phyloP scores from a whole-genome alignment of 1,139 yeast species.

The Yamadazyma epiphylla region DNA sequence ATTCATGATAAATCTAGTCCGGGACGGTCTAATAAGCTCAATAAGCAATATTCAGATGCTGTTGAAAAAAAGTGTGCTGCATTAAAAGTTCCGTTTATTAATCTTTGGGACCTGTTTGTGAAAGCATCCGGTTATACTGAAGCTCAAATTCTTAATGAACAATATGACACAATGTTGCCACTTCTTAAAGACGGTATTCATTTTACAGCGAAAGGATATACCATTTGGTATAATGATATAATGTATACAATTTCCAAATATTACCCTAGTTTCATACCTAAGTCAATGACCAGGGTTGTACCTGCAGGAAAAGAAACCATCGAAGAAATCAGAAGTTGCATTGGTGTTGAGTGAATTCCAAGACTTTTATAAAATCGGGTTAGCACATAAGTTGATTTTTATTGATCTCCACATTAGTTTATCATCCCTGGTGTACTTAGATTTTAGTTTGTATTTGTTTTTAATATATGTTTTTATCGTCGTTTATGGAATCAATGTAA shows the following conservation, averaged over 20 bases:
- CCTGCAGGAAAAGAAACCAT: no score
- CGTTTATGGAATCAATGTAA: no score
- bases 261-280: no score
- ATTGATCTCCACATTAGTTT: no score
- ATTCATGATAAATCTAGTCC: slow-evolving; percentile 50
- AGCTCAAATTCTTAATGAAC: slow-evolving; percentile 13
- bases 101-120: slow-evolving; percentile 37
- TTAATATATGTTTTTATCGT: no score
- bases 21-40: slow-evolving; percentile 20
- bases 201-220: slow-evolving; percentile 58
- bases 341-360: no score
- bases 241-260: slow-evolving; percentile 28
- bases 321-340: no score
- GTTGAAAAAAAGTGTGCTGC: slow-evolving; percentile 43
- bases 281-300: no score
- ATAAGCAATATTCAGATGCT: slow-evolving; percentile 47
- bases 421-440: no score
- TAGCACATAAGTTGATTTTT: no score
- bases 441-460: no score
- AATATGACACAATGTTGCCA: slow-evolving; percentile 13
- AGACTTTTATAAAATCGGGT: no score
- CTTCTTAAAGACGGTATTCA: slow-evolving; percentile 62
- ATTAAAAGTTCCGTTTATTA: slow-evolving; percentile 47
- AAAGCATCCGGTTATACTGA: slow-evolving; percentile 9
- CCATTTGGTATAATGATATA: slow-evolving; percentile 44